Conservation (phyloP, 2,329 filamentous ascomycete genomes). For the Scedosporium apiospermum region DNA sequence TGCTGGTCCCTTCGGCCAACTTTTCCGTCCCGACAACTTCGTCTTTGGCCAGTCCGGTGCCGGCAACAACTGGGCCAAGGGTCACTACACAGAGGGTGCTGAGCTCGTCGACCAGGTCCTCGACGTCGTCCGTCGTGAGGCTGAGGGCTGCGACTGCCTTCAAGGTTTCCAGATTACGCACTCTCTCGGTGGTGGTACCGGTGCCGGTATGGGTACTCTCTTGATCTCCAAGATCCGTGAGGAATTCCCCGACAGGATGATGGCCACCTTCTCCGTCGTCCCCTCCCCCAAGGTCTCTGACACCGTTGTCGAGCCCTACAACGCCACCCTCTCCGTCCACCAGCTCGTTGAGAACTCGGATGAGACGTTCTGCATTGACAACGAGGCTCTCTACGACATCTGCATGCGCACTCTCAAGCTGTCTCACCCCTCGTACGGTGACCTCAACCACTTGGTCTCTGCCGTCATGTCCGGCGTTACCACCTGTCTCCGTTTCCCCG, state of each 20-base stretch:
- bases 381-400: constrained; percentile 99
- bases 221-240: constrained; percentile 99
- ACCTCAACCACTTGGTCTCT: constrained; percentile 98
- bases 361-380: constrained; percentile 99
- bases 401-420: constrained; percentile 99
- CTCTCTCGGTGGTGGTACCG: constrained; percentile 99
- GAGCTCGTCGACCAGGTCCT: constrained; percentile 97
- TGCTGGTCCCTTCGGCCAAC: constrained; percentile 93
- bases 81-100: constrained; percentile 99
- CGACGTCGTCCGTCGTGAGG: constrained; percentile 96
- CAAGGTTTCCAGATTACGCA: constrained; percentile 99
- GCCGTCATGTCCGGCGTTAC: constrained; percentile 99
- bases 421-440: constrained; percentile 94
- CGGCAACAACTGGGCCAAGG: constrained; percentile 99
- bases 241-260: constrained; percentile 99
- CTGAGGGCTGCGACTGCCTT: constrained; percentile 97
- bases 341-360: constrained; percentile 99
- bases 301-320: constrained; percentile 99
- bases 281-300: constrained; percentile 99
- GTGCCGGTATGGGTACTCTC: constrained; percentile 99
- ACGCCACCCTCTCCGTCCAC: constrained; percentile 96
- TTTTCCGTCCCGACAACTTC: constrained; percentile 99
- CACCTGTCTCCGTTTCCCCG: constrained; percentile 97
- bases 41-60: constrained; percentile 99
- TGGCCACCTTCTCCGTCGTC: constrained; percentile 98